Conservation (phyloP, 1,284 basidiomycete species). For the Sanghuangporus weigelae region DNA sequence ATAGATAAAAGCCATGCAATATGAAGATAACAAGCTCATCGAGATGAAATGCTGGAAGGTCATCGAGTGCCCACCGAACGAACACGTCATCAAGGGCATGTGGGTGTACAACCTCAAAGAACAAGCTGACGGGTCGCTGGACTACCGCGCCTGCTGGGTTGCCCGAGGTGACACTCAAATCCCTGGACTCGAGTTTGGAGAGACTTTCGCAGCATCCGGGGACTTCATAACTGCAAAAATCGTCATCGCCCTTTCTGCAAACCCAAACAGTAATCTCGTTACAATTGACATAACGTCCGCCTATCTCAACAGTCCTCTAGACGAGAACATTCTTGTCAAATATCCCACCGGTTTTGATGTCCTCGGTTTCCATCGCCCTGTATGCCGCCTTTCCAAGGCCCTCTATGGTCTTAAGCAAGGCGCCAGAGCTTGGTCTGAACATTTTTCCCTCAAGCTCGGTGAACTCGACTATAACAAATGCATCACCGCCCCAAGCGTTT, state of each 20-base stretch:
- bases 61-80: neutral
- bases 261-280: constrained; percentile 23
- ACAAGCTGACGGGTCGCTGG: neutral
- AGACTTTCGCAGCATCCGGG: neutral
- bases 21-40: neutral
- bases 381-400: constrained; percentile 20
- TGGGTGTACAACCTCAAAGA: neutral
- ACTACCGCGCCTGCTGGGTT: neutral
- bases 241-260: neutral
- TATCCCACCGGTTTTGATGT: constrained; percentile 22
- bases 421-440: constrained; percentile 25
- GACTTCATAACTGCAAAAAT: neutral
- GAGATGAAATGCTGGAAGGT: neutral
- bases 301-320: constrained; percentile 18
- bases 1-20: neutral
- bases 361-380: too few relatives aligned
- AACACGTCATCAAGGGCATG: constrained; percentile 2
- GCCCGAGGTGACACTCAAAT: too few relatives aligned
- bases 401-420: constrained; percentile 30
- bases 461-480: constrained; percentile 19
- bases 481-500: constrained; percentile 24
- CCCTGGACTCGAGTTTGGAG: neutral
- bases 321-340: constrained; percentile 23
- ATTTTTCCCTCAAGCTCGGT: constrained; percentile 18
- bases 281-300: constrained; percentile 27